These are phyloP conservation scores for Penicillium cinerascens DNA, from an alignment of 495 filamentous ascomycete species.

Conservation along the genomic window DNA sequence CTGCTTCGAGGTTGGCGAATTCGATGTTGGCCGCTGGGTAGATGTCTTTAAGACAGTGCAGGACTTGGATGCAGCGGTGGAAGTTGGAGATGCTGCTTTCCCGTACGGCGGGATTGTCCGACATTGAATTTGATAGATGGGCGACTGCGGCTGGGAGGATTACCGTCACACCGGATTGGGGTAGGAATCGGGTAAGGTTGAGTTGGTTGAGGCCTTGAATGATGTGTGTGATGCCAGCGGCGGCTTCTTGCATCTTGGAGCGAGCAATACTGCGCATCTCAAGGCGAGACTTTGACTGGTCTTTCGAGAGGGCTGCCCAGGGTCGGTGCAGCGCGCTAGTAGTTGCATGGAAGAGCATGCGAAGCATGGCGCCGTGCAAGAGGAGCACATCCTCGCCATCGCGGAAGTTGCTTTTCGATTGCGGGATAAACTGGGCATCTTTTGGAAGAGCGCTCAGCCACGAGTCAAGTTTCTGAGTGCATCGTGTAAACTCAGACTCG, in stretches of 20 bases:
- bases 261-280: constrained; percentile 53
- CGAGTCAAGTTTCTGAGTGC: constrained; percentile 64
- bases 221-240: constrained; percentile 72
- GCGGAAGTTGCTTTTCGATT: constrained; percentile 29
- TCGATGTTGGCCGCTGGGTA: constrained; percentile 82
- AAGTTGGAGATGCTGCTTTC: constrained; percentile 67
- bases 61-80: constrained; percentile 72
- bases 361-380: constrained; percentile 70
- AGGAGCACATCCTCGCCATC: constrained; percentile 55
- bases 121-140: constrained; percentile 80
- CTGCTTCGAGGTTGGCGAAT: constrained; percentile 74
- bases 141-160: constrained; percentile 84
- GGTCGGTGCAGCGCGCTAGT: constrained; percentile 81
- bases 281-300: constrained; percentile 37
- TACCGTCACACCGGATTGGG: constrained; percentile 81
- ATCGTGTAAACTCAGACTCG: constrained; percentile 60
- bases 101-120: constrained; percentile 60
- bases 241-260: constrained; percentile 69
- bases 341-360: constrained; percentile 85
- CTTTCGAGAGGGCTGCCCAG: constrained; percentile 58
- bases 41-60: constrained; percentile 71
- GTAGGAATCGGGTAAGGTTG: constrained; percentile 69
- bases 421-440: constrained; percentile 43
- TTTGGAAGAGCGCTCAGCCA: constrained; percentile 68
- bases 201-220: constrained; percentile 64